Evolutionary conservation across 2,329 filamentous ascomycete genomes (phyloP), one percentile per base, ranked within the genome.

Genomic region (Exophiala phaeomuriformis): DNA sequence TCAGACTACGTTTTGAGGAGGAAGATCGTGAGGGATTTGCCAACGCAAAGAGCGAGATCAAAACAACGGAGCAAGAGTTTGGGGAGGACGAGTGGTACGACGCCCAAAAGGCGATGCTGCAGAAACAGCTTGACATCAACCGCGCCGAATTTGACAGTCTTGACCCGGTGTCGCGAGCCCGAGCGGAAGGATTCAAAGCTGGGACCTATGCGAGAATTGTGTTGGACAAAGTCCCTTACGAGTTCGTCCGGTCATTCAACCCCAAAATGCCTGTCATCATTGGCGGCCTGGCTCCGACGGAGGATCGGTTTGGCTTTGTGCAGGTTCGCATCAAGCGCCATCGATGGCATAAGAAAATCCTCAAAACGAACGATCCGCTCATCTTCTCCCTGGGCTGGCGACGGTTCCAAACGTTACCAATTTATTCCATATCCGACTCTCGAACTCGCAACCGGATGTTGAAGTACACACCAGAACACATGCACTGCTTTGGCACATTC

Each of bases 51-150:
- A 94, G 94, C 66, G 84, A 87, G 30, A 82, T 84, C 47, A 86
- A 86, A 7, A 82, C 80, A 31, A 84, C 79, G 33, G 82, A 91
- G 49, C 75, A 82, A 54, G 86, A 94, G 66, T 97, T 95, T 65
- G 93, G 90, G 49, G 93, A 98, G 70, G 93, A 98, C 67, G 88
- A 98, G 52, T 98, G 94, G 94, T 98, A 98, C 68, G 93, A 97
- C 66, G 82, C 87, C 30, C 93, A 98, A 68, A 98, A 98, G 73
- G 88, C 93, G 32, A 80, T 86, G 68, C 84, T 98, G 55, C 88
- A 96, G 71, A 96, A 95, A 72, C 93, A 98, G 69, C 80, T 93
- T 59, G 88, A 94, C 65, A 96, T 98, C 80, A 98, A 98, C 73
- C 89, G 90, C 66, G 82, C 88, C 54, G 94, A 97, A 67, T 95